phyloP scores from a whole-genome alignment of 768 basidiomycete species.

The Kwoniella heveanensis region DNA sequence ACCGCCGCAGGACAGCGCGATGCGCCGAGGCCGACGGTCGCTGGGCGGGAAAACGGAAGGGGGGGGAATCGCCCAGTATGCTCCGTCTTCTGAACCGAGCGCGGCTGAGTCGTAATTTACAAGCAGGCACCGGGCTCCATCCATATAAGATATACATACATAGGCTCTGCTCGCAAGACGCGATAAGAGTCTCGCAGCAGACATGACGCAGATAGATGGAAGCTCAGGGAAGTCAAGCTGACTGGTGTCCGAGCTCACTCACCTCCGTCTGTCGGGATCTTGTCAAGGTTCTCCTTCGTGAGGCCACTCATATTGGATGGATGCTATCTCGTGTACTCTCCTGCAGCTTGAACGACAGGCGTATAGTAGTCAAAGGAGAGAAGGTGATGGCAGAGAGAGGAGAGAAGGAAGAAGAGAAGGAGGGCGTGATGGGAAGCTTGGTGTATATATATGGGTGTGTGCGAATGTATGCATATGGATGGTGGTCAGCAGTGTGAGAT shows the following conservation, averaged over 20 bases:
- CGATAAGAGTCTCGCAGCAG: neutral
- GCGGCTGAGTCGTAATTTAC: too few species aligned
- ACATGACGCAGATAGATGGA: neutral
- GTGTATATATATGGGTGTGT: neutral
- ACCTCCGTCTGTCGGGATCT: constrained; percentile 20
- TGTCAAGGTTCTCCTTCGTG: constrained; percentile 38
- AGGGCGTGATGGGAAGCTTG: constrained; percentile 3
- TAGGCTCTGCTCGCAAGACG: neutral
- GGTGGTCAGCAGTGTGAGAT: too few species aligned
- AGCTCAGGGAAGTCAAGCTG: neutral
- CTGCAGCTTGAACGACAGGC: neutral
- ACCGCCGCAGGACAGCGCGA: too few species aligned
- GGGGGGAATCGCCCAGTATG: too few species aligned
- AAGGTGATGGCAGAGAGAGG: constrained; percentile 2
- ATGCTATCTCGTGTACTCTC: neutral
- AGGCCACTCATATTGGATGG: constrained; percentile 31
- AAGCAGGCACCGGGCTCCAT: neutral
- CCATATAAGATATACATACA: too few species aligned
- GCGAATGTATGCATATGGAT: too few species aligned
- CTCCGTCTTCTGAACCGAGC: too few species aligned
- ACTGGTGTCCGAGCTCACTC: neutral
- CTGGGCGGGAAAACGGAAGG: too few species aligned
- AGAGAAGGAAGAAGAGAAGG: constrained; percentile 6
- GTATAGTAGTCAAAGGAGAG: neutral
- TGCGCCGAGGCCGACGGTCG: too few species aligned